These are phyloP conservation scores for Pseudogymnoascus sp. DNA, from an alignment of 2,329 filamentous ascomycete genomes.

Conservation along the genomic window DNA sequence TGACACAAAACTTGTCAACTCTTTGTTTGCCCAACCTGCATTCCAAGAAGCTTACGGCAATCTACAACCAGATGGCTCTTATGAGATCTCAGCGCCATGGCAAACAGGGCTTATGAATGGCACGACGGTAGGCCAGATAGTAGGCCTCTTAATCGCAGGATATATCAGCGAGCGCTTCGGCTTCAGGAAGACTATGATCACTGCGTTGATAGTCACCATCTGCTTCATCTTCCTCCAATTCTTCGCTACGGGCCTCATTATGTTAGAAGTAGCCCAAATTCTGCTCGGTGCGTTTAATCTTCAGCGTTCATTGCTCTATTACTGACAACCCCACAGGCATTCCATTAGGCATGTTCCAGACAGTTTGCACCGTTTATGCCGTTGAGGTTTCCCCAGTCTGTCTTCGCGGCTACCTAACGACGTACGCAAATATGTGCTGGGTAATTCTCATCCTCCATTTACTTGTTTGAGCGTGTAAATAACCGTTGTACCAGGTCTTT, in stretches of 20 bases:
- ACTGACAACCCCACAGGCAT: constrained; percentile 30
- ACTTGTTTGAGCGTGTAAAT: constrained; percentile 27
- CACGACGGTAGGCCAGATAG: constrained; percentile 27
- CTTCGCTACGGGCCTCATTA: constrained; percentile 37
- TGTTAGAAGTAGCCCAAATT: constrained; percentile 38
- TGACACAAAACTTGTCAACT: constrained; percentile 72
- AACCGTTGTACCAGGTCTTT: constrained; percentile 21
- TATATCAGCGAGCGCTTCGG: constrained; percentile 40
- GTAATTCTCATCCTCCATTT: not conserved
- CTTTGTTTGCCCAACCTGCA: constrained; percentile 41
- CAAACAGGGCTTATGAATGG: constrained; percentile 20
- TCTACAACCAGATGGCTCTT: constrained; percentile 18
- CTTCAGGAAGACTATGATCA: constrained; percentile 35
- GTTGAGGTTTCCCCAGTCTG: constrained; percentile 44
- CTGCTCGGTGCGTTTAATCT: constrained; percentile 17
- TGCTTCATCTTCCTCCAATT: constrained; percentile 41
- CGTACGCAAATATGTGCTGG: constrained; percentile 30
- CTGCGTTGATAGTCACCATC: constrained; percentile 22
- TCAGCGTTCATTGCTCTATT: not conserved
- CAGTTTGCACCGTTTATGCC: constrained; percentile 11
- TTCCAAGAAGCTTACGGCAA: not conserved
- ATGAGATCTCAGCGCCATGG: constrained; percentile 21
- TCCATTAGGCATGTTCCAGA: constrained; percentile 41
- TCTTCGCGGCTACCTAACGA: constrained; percentile 42
- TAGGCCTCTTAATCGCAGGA: constrained; percentile 40